These are phyloP conservation scores for Xerocomellus intermedius DNA, from an alignment of 768 basidiomycete species.

Conservation along the genomic window DNA sequence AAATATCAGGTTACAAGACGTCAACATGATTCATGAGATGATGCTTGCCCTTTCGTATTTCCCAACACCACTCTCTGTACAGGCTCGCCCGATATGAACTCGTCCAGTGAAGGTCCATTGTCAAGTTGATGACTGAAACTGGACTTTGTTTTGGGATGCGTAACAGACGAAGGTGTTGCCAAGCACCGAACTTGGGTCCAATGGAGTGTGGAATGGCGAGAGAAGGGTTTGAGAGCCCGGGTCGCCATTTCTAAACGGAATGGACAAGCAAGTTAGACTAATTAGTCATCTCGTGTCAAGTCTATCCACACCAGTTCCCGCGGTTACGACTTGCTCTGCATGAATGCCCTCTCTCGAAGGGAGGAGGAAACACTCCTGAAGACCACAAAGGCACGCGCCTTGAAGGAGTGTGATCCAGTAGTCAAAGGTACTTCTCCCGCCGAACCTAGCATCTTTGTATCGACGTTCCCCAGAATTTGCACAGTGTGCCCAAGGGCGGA, in stretches of 20 bases:
- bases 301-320: neutral
- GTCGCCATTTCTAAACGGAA: constrained; percentile 9
- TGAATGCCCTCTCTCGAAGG: constrained; percentile 83
- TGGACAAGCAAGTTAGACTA: neutral
- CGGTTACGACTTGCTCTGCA: constrained; percentile 27
- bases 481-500: constrained; percentile 77
- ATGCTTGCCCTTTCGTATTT: constrained; percentile 62
- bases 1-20: neutral
- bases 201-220: constrained; percentile 8
- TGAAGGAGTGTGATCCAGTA: constrained; percentile 73
- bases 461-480: constrained; percentile 63
- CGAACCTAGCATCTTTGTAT: neutral
- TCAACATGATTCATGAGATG: neutral
- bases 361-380: constrained; percentile 87
- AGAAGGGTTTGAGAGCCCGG: constrained; percentile 7
- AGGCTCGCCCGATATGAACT: constrained; percentile 68
- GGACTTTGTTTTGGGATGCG: constrained; percentile 32
- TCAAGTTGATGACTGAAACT: constrained; percentile 54
- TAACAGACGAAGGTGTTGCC: constrained; percentile 43
- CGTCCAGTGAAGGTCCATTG: constrained; percentile 72
- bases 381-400: constrained; percentile 72
- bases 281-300: constrained; percentile 10
- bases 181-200: constrained; percentile 38
- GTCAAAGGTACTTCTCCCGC: constrained; percentile 54
- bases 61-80: constrained; percentile 66